Conservation (phyloP, 2,329 filamentous ascomycete genomes). For the Byssothecium circinans region DNA sequence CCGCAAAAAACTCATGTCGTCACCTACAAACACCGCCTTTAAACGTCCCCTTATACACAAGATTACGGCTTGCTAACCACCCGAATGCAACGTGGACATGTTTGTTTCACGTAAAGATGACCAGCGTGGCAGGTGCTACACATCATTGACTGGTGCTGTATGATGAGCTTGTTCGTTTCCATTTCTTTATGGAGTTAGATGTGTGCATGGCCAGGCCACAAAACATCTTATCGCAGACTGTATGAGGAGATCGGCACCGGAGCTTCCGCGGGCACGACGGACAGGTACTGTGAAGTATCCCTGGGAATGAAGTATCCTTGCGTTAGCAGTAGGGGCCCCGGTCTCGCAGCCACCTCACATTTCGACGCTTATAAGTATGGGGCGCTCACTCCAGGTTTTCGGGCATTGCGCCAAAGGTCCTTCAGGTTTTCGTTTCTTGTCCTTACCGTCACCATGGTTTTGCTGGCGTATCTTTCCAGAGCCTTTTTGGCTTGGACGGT, state of each 20-base stretch:
- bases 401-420: not conserved
- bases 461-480: conserved; percentile 8
- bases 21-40: not conserved
- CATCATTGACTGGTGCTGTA: not conserved
- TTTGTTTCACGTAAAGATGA: not conserved
- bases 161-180: too few relatives aligned
- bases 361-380: conserved; percentile 3
- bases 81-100: not conserved
- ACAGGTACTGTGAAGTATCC: conserved; percentile 3
- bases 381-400: not conserved
- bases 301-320: conserved; percentile 1
- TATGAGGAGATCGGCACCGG: not conserved
- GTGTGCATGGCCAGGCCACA: too few relatives aligned
- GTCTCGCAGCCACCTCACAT: not conserved
- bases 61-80: not conserved
- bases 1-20: not conserved
- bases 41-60: not conserved
- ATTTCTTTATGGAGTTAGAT: too few relatives aligned
- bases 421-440: not conserved
- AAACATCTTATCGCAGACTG: not conserved
- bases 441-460: conserved; percentile 7
- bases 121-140: not conserved
- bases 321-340: not conserved
- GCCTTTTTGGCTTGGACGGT: conserved; percentile 21
- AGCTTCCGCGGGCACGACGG: not conserved